Conservation (phyloP, 139 green algal species). For the Microglena sp. region DNA sequence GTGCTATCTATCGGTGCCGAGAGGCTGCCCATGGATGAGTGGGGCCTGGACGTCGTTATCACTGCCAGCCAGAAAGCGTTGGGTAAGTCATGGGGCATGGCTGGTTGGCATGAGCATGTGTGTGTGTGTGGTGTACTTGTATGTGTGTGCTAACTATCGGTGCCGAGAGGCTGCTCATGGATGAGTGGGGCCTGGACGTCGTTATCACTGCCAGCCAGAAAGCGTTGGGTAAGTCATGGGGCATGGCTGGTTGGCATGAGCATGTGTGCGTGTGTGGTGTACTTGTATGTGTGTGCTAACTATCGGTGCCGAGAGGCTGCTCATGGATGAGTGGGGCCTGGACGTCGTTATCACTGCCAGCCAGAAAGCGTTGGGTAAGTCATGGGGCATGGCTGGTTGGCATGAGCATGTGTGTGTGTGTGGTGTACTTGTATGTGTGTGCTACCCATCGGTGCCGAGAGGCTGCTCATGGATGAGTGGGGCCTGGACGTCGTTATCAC, state of each 20-base stretch:
- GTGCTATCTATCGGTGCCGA: slow-evolving; percentile 17
- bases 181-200: slow-evolving; percentile 14
- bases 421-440: no score
- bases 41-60: slow-evolving; percentile 11
- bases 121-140: no score
- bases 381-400: no score
- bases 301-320: slow-evolving; percentile 12
- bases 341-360: slow-evolving; percentile 14
- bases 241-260: no score
- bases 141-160: no score
- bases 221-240: slow-evolving; percentile 17
- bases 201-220: slow-evolving; percentile 19
- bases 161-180: slow-evolving; percentile 12
- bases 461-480: slow-evolving; percentile 15
- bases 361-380: slow-evolving; percentile 22
- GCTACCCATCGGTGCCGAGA: slow-evolving; percentile 16
- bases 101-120: no score
- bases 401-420: no score
- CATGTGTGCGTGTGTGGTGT: no score
- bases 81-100: no score
- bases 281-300: no score
- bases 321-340: slow-evolving; percentile 15
- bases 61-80: slow-evolving; percentile 22
- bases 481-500: slow-evolving; percentile 12
- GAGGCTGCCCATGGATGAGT: slow-evolving; percentile 14